Base-by-base conservation (phyloP, 2,329 filamentous ascomycete species). In the Neocatenulostroma microsporum region DNA sequence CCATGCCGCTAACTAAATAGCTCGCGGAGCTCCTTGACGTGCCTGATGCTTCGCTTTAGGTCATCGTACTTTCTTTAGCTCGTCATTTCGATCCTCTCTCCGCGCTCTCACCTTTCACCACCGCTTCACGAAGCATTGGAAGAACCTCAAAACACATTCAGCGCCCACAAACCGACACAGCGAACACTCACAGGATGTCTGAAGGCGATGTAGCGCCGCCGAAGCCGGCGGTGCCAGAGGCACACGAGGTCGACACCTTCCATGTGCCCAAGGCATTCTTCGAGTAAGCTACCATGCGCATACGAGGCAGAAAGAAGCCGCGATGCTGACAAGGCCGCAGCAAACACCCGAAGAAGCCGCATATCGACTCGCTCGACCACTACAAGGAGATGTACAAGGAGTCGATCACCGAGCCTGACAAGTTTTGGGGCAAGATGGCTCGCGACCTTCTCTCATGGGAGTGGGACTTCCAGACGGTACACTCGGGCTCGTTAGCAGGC, bases 371-470 rank as follows among this genome's bases (percentile, higher is more conserved):
- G 50, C 56, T 80, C 31, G 73, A 77, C 42, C 68, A 79, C 55
- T 81, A 80, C 66, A 69, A 76, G 61, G 62, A 70, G 57, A 66
- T 80, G 52, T 80, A 80, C 62, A 75, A 78, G 55, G 73, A 98
- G 68, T 98, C 91, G 31, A 95, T 98, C 60, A 80, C 81, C 52
- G 72, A 91, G 53, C 89, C 91, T 33, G 70, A 88, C 47, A 79
- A 82, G 62, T 98, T 96, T 71, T 98, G 89, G 88, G 87, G 73
- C 44, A 74, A 74, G 48, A 73, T 82, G 61, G 91, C 88, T 33
- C 84, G 87, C 47, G 87, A 96, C 55, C 78, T 95, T 37, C 75
- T 98, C 51, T 80, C 82, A 34, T 98, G 91, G 84, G 80, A 86
- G 49, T 76, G 75, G 49, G 89, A 96, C 59, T 98, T 98, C 66